phyloP scores from a whole-genome alignment of 192 early-diverging fungal species.

The Obelidium mucronatum region DNA sequence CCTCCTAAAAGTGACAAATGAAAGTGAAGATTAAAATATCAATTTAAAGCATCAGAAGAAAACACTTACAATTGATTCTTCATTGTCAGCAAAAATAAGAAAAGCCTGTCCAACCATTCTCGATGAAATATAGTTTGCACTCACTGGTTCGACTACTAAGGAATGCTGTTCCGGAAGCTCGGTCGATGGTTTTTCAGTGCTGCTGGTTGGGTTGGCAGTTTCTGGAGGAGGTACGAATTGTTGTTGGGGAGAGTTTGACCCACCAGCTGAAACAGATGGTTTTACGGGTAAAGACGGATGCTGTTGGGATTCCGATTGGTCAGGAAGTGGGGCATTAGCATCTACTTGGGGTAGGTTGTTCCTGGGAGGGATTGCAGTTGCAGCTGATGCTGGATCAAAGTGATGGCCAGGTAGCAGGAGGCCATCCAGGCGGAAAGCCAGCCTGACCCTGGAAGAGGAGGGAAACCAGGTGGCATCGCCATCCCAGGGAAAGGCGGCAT shows the following conservation, averaged over 20 bases:
- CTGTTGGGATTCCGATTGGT: not conserved
- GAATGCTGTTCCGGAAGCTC: too few relatives aligned
- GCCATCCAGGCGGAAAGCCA: conserved; percentile 19
- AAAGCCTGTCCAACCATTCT: conserved; percentile 21
- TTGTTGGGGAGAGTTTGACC: too few relatives aligned
- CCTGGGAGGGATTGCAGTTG: not conserved
- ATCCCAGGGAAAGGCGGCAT: conserved; percentile 20
- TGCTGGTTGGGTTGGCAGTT: too few relatives aligned
- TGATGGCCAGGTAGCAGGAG: not conserved
- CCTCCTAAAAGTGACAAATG: conserved; percentile 36
- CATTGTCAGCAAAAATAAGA: conserved; percentile 48
- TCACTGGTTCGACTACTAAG: too few relatives aligned
- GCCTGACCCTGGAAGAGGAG: conserved; percentile 9
- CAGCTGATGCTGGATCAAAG: not conserved
- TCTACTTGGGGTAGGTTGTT: not conserved
- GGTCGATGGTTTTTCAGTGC: too few relatives aligned
- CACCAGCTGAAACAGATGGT: too few relatives aligned
- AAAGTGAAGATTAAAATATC: too few relatives aligned
- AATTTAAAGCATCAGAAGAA: not conserved
- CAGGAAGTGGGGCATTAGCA: not conserved
- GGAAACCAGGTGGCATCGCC: not conserved
- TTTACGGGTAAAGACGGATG: too few relatives aligned
- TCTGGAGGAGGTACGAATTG: too few relatives aligned
- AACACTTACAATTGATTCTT: conserved; percentile 51
- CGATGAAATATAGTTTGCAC: conserved; percentile 21